These are phyloP conservation scores for Penicillium silybi DNA, from an alignment of 495 filamentous ascomycete genomes.

Conservation along the genomic window DNA sequence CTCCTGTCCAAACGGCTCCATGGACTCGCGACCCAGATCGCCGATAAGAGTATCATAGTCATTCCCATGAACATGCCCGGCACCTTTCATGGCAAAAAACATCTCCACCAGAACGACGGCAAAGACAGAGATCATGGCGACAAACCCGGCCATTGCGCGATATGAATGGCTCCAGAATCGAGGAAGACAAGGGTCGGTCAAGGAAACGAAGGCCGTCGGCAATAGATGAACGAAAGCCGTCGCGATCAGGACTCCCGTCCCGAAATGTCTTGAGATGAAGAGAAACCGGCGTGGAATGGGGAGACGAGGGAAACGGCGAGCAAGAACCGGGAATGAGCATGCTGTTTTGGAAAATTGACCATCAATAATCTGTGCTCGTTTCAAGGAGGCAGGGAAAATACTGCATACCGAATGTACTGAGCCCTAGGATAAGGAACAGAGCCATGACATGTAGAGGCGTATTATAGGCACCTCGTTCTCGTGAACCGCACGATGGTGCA, in stretches of 20 bases:
- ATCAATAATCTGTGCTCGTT: not conserved
- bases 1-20: slow-evolving; percentile 15
- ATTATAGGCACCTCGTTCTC: slow-evolving; percentile 56
- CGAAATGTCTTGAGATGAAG: slow-evolving; percentile 78
- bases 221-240: slow-evolving; percentile 87
- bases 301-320: slow-evolving; percentile 45
- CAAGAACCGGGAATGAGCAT: slow-evolving; percentile 53
- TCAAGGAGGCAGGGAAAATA: not conserved
- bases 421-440: slow-evolving; percentile 66
- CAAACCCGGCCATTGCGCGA: slow-evolving; percentile 69
- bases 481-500: slow-evolving; percentile 57
- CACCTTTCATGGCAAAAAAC: slow-evolving; percentile 59
- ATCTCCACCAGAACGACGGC: slow-evolving; percentile 74
- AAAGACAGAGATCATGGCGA: slow-evolving; percentile 75
- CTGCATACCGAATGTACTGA: slow-evolving; percentile 67
- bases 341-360: slow-evolving; percentile 26
- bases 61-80: slow-evolving; percentile 46
- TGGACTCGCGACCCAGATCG: slow-evolving; percentile 23
- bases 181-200: slow-evolving; percentile 78
- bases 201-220: slow-evolving; percentile 75
- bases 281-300: slow-evolving; percentile 54
- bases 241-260: slow-evolving; percentile 80
- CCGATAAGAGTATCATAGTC: slow-evolving; percentile 44
- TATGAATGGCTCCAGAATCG: slow-evolving; percentile 68
- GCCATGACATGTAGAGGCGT: slow-evolving; percentile 69